Conservation (phyloP, 148 eudicot genomes). For the Linanthus parryae region DNA sequence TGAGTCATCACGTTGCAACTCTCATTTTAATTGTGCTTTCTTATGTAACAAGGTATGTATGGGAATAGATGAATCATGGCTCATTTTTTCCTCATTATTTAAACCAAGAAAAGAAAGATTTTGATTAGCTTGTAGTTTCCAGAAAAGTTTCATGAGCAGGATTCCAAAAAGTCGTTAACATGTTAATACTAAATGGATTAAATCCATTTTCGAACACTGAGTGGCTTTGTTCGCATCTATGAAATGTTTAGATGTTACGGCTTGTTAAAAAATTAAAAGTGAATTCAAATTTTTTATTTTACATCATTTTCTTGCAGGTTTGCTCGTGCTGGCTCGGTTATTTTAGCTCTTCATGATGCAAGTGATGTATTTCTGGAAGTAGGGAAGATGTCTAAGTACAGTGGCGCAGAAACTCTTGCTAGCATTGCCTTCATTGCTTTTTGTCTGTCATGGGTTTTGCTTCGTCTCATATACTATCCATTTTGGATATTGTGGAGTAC, state of each 20-base stretch:
- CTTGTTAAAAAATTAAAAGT: not conserved
- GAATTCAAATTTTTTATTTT: constrained; percentile 2
- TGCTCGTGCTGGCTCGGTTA: constrained; percentile 81
- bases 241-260: not conserved
- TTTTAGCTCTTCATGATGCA: constrained; percentile 94
- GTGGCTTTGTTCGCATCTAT: not conserved
- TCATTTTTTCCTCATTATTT: too few species aligned
- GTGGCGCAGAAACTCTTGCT: constrained; percentile 76
- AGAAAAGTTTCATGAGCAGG: not conserved
- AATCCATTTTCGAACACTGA: not conserved
- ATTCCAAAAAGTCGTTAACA: not conserved
- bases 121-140: not conserved
- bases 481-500: constrained; percentile 97
- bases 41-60: constrained; percentile 54
- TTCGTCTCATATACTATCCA: constrained; percentile 84
- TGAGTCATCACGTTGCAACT: constrained; percentile 91
- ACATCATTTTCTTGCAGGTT: constrained; percentile 47
- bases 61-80: too few species aligned
- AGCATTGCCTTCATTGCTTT: constrained; percentile 73
- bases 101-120: too few species aligned
- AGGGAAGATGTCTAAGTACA: constrained; percentile 95
- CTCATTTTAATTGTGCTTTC: constrained; percentile 64
- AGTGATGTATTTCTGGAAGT: constrained; percentile 89
- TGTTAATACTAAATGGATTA: not conserved
- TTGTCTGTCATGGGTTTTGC: constrained; percentile 80